Base-by-base conservation (phyloP, 2,329 filamentous ascomycete genomes). In the Triangularia verruculosa region DNA sequence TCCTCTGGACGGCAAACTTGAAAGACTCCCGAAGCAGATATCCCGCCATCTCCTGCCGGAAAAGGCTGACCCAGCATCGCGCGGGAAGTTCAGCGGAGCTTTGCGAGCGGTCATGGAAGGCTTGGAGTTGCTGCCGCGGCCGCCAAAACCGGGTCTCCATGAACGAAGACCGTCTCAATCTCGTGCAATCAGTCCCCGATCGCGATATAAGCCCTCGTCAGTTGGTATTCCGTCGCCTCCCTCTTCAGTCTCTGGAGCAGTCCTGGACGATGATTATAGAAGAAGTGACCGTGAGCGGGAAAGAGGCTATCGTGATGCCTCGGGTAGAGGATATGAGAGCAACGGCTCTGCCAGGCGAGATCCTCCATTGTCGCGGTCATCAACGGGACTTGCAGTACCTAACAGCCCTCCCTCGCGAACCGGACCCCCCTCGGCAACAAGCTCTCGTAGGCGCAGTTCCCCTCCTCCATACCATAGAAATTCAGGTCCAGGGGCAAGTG, bases 21-120 rank as follows among this genome's bases (percentile, higher is more conserved):
- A 93, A 74, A 82, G 90, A 2, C 88, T 96, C 61, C 93, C 92
- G 0, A 92, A 91, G 67, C 88, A 93, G 69, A 82, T 96, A 2
- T 88, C 91, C 0, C 82, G 92, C 47, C 83, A 89, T 59, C 80
- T 95, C 3, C 85, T 96, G 43, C 92, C 92, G 0, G 78, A 79
- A 0, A 74, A 76, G 7, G 79, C 83, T 0, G 86, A 92, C 68
- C 70, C 82, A 0, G 78, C 83, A 30, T 78, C 85, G 0, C 83
- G 86, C 61, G 84, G 87, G 65, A 77, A 85, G 20, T 77, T 93
- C 8, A 83, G 87, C 17, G 80, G 84, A 52, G 82, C 84, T 1
- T 79, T 93, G 17, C 79, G 80, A 28, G 79, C 82, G 24, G 81
- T 78, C 32, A 63, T 70, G n/a, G 71, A 72, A 64, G 6, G 52